Evolutionary conservation across 257 asterid genomes (phyloP), one percentile per base, ranked within the genome.

Genomic region (Anisodus acutangulus): DNA sequence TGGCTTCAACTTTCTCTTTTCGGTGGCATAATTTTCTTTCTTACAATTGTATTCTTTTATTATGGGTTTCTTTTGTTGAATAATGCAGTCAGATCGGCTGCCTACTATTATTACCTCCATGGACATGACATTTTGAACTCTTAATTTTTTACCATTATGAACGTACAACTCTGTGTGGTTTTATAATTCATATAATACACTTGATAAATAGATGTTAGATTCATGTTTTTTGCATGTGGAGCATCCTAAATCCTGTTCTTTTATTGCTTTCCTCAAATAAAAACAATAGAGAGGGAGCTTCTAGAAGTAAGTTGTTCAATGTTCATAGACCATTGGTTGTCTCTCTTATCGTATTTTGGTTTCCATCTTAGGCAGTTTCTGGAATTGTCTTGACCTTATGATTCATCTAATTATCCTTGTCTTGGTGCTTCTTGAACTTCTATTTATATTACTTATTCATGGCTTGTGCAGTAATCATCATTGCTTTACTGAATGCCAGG

Each of bases 401-500:
- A 69, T 69, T 69, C 39, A 43, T 71, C 17, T 45, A 17, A 4
- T 71, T 71, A 45, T 45, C 17, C 37, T 19, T 60, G 72, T 37
- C 19, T 19, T 68, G 5, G 66, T 19, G 54, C 85, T 59, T 91
- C 17, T 41, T 53, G 78, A 57, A 76, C 69, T 87, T 67, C 67
- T 83, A 45, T 71, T 4, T 71, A 5, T 71, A 9, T 43, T 43
- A 22, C 57, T 45, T 71, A 70, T 54, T 78, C 81, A 78, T 13
- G 31, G 81, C 64, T 53, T 31, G 49, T 78, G 81, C 64, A 11
- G 47, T 54, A 78, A 78, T 78, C 47, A 78, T 26, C 81, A 53
- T 54, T 53, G 41, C 60, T 53, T 78, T 78, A 63, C 88, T 88
- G 84, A 85, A 85, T 85, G 85, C n/a, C 88, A 90, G 91, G 89